Conservation (phyloP, 306 rosid species). For the Trifolium repens region DNA sequence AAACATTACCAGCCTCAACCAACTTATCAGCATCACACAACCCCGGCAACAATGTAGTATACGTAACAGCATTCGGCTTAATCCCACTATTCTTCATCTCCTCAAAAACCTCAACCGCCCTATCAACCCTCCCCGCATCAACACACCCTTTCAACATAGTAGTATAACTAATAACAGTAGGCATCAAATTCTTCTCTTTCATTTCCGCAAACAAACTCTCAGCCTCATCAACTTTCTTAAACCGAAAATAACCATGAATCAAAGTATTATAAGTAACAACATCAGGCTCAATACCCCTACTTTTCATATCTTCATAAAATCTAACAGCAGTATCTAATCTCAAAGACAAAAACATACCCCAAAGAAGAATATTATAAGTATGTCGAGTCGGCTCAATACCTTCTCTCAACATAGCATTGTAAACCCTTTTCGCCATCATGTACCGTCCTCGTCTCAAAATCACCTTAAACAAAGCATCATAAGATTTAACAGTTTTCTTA, state of each 20-base stretch:
- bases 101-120: constrained; percentile 59
- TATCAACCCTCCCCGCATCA: constrained; percentile 62
- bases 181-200: constrained; percentile 71
- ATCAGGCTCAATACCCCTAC: constrained; percentile 60
- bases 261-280: constrained; percentile 82
- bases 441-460: constrained; percentile 75
- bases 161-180: constrained; percentile 82
- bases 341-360: constrained; percentile 89
- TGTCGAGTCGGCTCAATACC: constrained; percentile 83
- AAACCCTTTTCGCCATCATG: constrained; percentile 91
- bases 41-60: constrained; percentile 75
- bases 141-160: constrained; percentile 84
- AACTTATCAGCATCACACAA: constrained; percentile 73
- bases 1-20: constrained; percentile 56
- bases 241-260: constrained; percentile 82
- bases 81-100: constrained; percentile 78
- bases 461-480: constrained; percentile 79
- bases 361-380: constrained; percentile 72
- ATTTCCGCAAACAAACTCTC: constrained; percentile 76
- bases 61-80: constrained; percentile 80
- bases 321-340: constrained; percentile 82
- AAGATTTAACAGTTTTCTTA: constrained; percentile 59
- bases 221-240: constrained; percentile 78
- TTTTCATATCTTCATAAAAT: constrained; percentile 82
- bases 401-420: constrained; percentile 78